Base-by-base conservation (phyloP, 2,329 filamentous ascomycete species). In the Coniochaeta ligniaria region DNA sequence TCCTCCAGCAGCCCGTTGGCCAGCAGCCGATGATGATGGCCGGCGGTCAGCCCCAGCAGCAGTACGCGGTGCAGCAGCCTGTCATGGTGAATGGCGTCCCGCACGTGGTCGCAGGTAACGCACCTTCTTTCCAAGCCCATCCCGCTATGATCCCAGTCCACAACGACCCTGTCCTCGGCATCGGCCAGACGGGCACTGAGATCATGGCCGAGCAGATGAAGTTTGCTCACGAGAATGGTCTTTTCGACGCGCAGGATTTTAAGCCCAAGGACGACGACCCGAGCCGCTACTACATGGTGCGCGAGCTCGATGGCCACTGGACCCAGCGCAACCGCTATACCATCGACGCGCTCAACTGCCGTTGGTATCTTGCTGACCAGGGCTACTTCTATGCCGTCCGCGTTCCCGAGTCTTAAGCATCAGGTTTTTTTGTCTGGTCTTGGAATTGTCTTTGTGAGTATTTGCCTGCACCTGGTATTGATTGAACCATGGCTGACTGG, bases 341-440 rank as follows among this genome's bases (percentile, higher is more conserved):
- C 59, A 84, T 88, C 71, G 85, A 88, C 69, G 76, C 78, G 68
- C 78, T 85, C 43, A 72, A 73, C 59, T 79, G 77, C 65, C 79
- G 83, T 60, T 88, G 85, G 85, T 87, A 83, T 68, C 75, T 84
- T 60, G 79, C 78, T 62, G 75, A 80, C 57, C 77, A 80, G 60
- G 84, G 85, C 28, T 76, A 79, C 68, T 87, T 87, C 69, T 88
- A 88, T 66, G 84, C 84, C 62, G 78, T 84, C 57, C 79, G 83
- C 59, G 73, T 85, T 57, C 75, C 79, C 43, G 70, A 75, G 64
- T 76, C 67, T 57, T 57, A 38, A 38, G 54, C n/a, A 22, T 57
- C 47, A 52, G 47, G 47, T 16, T 52, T 17, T 2, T 14, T 11
- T 11, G 4, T 17, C 24, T 52, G 47, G 14, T 52, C 24, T 52